Conservation (phyloP, 345 rosid genomes). For the Murraya koenigii region DNA sequence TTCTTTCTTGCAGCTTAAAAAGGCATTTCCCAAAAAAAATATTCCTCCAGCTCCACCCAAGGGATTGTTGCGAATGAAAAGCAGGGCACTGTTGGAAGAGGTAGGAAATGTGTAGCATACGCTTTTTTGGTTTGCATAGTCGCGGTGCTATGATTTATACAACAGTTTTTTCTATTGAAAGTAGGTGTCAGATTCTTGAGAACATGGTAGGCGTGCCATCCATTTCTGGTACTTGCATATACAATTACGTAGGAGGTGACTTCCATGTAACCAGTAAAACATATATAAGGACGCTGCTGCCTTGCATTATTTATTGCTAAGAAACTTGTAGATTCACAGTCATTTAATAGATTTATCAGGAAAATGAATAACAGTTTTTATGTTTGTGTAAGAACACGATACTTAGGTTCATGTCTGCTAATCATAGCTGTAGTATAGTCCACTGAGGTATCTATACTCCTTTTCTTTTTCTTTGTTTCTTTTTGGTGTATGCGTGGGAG, state of each 20-base stretch:
- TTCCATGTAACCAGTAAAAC: constrained; percentile 6
- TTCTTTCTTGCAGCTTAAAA: constrained; percentile 62
- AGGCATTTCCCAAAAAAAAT: constrained; percentile 67
- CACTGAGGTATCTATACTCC: not conserved
- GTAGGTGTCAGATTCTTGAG: not conserved
- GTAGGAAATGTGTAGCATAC: constrained; percentile 39
- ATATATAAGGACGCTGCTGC: not conserved
- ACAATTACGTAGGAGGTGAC: not conserved
- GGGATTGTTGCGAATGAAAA: constrained; percentile 89
- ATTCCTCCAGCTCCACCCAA: constrained; percentile 93
- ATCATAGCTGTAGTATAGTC: not conserved
- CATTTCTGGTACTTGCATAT: not conserved
- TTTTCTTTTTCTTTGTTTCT: not conserved
- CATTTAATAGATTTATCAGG: not conserved
- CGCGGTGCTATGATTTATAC: not conserved
- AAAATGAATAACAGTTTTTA: not conserved
- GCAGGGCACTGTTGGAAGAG: constrained; percentile 91
- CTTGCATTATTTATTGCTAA: not conserved
- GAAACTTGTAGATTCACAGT: not conserved
- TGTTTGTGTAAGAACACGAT: not conserved
- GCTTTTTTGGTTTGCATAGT: not conserved
- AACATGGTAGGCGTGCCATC: not conserved
- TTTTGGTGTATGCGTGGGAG: not conserved
- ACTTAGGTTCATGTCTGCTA: not conserved
- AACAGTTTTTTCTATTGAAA: not conserved